Evolutionary conservation across 495 filamentous ascomycete species (phyloP).

Genomic region (Penicillium psychrofluorescens): DNA sequence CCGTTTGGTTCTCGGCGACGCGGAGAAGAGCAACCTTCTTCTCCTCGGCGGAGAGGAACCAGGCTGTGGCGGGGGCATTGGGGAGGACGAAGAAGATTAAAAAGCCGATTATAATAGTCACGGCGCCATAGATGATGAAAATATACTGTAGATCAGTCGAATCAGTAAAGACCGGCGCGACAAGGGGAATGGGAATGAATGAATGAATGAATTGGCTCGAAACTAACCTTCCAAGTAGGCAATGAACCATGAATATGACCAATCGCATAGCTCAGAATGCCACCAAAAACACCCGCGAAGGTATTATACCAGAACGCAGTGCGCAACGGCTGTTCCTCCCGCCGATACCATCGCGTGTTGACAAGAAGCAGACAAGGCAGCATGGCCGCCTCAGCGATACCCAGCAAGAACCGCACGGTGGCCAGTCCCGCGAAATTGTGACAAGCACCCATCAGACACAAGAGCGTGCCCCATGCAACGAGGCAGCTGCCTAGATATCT

Average conservation of each 20-base stretch:
- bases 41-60: constrained; percentile 49
- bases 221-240: constrained; percentile 11
- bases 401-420: constrained; percentile 41
- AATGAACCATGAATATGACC: constrained; percentile 40
- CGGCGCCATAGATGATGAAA: constrained; percentile 32
- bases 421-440: constrained; percentile 28
- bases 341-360: constrained; percentile 52
- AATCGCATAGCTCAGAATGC: constrained; percentile 50
- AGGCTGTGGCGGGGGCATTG: constrained; percentile 53
- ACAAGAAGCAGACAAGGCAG: constrained; percentile 38
- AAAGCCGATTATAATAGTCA: constrained; percentile 49
- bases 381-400: constrained; percentile 46
- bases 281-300: constrained; percentile 47
- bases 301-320: constrained; percentile 55
- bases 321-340: constrained; percentile 33
- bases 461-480: constrained; percentile 50
- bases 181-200: constrained; percentile 28
- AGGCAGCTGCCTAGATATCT: constrained; percentile 50
- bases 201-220: no score
- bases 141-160: no score
- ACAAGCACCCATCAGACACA: constrained; percentile 37
- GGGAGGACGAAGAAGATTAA: constrained; percentile 49
- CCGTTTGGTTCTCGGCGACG: constrained; percentile 28
- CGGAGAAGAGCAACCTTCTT: constrained; percentile 48
- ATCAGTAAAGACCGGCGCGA: constrained; percentile 45